phyloP scores from a whole-genome alignment of 345 rosid species.

The Melaleuca alternifolia region DNA sequence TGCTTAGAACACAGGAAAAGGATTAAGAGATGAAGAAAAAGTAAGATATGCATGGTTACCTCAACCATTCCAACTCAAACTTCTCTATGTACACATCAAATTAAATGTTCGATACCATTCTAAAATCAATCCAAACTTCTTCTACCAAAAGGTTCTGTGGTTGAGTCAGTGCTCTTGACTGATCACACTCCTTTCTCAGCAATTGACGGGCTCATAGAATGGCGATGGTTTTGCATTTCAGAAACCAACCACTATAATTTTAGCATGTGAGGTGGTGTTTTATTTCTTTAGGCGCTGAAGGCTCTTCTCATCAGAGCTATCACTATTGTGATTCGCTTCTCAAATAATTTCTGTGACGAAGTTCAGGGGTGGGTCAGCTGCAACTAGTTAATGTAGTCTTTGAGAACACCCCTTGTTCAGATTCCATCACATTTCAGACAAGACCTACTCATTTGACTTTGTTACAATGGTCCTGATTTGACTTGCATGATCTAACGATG shows the following conservation, averaged over 20 bases:
- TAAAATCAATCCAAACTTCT: neutral
- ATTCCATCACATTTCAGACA: neutral
- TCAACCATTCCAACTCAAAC: neutral
- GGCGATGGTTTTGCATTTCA: neutral
- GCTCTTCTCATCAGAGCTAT: neutral
- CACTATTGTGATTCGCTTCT: neutral
- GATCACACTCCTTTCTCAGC: neutral
- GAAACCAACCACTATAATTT: neutral
- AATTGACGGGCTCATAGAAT: neutral
- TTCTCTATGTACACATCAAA: neutral
- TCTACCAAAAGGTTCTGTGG: neutral
- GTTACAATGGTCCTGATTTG: too few relatives aligned
- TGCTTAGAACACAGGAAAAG: neutral
- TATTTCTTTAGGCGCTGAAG: neutral
- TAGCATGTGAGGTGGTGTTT: neutral
- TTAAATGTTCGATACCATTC: neutral
- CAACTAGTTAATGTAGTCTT: neutral
- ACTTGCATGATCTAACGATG: neutral
- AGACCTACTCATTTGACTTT: neutral
- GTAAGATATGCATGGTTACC: neutral
- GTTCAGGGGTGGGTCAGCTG: neutral
- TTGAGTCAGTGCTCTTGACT: neutral
- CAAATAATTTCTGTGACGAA: rapidly evolving
- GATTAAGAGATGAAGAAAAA: neutral
- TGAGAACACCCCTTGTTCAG: neutral